Base-by-base conservation (phyloP, 805 yeast genomes). In the Hanseniaspora clermontiae region DNA sequence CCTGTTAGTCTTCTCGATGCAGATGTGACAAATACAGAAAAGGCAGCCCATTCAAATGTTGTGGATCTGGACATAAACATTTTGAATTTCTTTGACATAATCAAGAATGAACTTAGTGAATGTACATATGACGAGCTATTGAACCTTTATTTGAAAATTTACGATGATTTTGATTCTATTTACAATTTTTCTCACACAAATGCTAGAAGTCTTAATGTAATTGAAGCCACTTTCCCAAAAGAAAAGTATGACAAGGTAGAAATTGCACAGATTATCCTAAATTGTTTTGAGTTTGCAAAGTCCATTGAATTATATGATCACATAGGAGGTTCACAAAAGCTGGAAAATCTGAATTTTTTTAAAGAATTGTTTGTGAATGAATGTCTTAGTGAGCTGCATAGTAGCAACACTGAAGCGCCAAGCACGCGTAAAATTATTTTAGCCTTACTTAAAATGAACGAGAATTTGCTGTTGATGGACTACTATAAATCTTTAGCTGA, bases 341-440 rank as follows among this genome's bases (percentile, higher is more conserved):
- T 59, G 17, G 62, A 61, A n/a, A 62, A 64, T 39, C 55, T 62
- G 14, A 61, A 59, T 15, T 61, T 66, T 34, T 49, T 67, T 10
- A 63, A 62, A 52, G 91, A 84, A 62, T 72, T 86, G 19, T 86
- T 87, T 64, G 83, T 84, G 43, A 83, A 77, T 64, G 86, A 93
- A 0, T 74, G 84, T 8, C 65, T 87, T 15, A 68, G 80, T 48
- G 95, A 87, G 64, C 74, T 86, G 58, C 90, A 84, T 52, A 67
- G 74, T 34, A 82, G 77, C 59, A 75, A 76, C 46, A 63, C 72
- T 1, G 68, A 72, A 24, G 27, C 3, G 5, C 27, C 27, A 24
- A 4, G 5, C 3, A 24, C 27, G 3, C 27, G 69, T 11, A 67
- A 66, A 17, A 68, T 69, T 6, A 54, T 66, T 59, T 32, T 61